phyloP scores from a whole-genome alignment of 1,284 basidiomycete species.

The Apiotrichum siamense region DNA sequence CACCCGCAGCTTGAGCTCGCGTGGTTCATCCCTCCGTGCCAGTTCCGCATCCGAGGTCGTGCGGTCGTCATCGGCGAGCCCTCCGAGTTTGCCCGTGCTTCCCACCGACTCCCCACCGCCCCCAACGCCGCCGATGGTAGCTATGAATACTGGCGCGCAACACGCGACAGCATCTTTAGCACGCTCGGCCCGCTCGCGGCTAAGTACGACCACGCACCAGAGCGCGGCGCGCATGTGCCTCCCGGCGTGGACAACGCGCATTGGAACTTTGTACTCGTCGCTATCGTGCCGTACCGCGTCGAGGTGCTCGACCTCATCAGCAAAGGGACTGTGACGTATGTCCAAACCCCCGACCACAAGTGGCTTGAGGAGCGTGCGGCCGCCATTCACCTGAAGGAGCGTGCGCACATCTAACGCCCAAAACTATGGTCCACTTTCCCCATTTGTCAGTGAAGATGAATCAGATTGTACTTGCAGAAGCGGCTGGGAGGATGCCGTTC shows the following conservation, averaged over 20 bases:
- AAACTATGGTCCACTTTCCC: too few species aligned
- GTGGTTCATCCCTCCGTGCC: constrained; percentile 8
- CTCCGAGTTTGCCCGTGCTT: background rate
- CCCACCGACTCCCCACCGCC: background rate
- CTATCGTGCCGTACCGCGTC: constrained; percentile 5
- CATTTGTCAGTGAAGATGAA: too few species aligned
- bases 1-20: constrained; percentile 10
- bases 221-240: background rate
- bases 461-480: too few species aligned
- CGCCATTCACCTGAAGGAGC: background rate
- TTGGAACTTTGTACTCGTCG: constrained; percentile 6
- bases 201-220: constrained; percentile 7
- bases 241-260: constrained; percentile 7
- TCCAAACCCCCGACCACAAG: background rate
- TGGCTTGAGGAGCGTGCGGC: background rate
- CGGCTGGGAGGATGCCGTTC: too few species aligned
- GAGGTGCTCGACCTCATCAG: constrained; percentile 4
- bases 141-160: constrained; percentile 4
- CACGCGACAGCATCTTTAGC: background rate
- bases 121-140: background rate
- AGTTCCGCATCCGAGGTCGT: constrained; percentile 15
- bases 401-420: background rate
- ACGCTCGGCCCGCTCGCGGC: background rate
- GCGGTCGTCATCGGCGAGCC: constrained; percentile 8
- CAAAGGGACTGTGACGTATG: constrained; percentile 1